Base-by-base conservation (phyloP, 164 flowering plant species). In the Vitis rotundifolia region DNA sequence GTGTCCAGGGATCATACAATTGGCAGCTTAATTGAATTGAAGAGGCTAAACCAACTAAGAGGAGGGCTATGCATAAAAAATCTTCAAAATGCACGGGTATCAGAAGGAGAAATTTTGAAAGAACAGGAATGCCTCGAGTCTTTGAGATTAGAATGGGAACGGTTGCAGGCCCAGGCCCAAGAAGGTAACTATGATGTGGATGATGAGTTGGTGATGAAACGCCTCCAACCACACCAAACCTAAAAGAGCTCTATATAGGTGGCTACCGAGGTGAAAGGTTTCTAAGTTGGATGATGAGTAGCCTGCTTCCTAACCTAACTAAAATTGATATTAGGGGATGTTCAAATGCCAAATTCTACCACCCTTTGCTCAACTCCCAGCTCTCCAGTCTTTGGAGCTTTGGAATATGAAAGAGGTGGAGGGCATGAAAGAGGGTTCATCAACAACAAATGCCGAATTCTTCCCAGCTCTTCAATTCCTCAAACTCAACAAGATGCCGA, bases 21-120 rank as follows among this genome's bases (percentile, higher is more conserved):
- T 50, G 67, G 55, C 11, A 37, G 57, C 10, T 18, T 64, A 1
- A n/a, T n/a, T 13, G 67, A 64, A 51, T 64, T 64, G 10, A 49
- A 64, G 3, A 31, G 67, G 2, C 49, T 64, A 7, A 50, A 64
- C 44, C 11, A 64, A 2, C n/a, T 64, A 11, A 50, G 67, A 64
- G 18, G 56, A 8, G 19, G 22, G 15, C 12, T 64, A 13, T n/a
- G 0, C 7, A 49, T 64, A 18, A 8, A 1, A 28, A 50, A 50
- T 19, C 11, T 64, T n/a, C 9, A 11, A 26, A 5, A 50, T 63
- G 66, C 0, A 47, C 11, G 2, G 0, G 66, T 49, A 14, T 29
- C 49, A 5, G 8, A 15, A 11, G 66, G n/a, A 11, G 31, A 51
- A 51, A 22, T 49, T 18, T 48, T 64, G 37, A 19, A 50, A 1